These are phyloP conservation scores for Sporisorium exsertum DNA, from an alignment of 1,284 basidiomycete genomes.

Conservation along the genomic window DNA sequence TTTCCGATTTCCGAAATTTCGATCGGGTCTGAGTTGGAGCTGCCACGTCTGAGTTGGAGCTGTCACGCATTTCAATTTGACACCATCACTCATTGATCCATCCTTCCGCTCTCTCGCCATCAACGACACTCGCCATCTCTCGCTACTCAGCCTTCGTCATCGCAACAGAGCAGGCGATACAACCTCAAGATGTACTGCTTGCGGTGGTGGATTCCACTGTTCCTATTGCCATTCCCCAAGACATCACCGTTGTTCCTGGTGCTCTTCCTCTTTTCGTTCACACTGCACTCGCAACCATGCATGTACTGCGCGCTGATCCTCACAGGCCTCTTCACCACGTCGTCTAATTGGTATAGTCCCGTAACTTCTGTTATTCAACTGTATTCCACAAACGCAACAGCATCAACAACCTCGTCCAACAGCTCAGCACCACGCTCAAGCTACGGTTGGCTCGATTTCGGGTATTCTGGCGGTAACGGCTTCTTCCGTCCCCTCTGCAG, in stretches of 20 bases:
- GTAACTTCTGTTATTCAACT: background rate
- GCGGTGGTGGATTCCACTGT: constrained; percentile 65
- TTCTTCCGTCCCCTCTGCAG: constrained; percentile 32
- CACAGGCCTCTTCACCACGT: constrained; percentile 55
- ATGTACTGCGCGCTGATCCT: constrained; percentile 63
- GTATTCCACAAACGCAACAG: background rate
- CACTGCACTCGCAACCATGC: constrained; percentile 61
- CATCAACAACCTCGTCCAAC: constrained; percentile 8
- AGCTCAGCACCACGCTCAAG: constrained; percentile 17
- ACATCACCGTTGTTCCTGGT: constrained; percentile 58
- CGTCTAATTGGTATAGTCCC: constrained; percentile 48
- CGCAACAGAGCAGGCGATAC: no score
- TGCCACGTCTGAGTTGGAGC: background rate
- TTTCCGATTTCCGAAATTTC: constrained; percentile 2
- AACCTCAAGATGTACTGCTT: constrained; percentile 55
- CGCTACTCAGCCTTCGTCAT: background rate
- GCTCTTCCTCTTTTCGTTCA: constrained; percentile 60
- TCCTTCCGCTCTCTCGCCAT: background rate
- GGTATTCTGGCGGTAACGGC: constrained; percentile 38
- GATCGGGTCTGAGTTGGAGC: background rate
- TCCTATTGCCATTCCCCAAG: constrained; percentile 61
- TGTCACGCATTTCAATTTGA: background rate
- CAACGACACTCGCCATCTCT: background rate
- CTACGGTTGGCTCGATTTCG: constrained; percentile 41
- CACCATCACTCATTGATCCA: background rate